Evolutionary conservation across 2,329 filamentous ascomycete genomes (phyloP), one percentile per base, ranked within the genome.

Genomic region (Neopestalotiopsis sp.): DNA sequence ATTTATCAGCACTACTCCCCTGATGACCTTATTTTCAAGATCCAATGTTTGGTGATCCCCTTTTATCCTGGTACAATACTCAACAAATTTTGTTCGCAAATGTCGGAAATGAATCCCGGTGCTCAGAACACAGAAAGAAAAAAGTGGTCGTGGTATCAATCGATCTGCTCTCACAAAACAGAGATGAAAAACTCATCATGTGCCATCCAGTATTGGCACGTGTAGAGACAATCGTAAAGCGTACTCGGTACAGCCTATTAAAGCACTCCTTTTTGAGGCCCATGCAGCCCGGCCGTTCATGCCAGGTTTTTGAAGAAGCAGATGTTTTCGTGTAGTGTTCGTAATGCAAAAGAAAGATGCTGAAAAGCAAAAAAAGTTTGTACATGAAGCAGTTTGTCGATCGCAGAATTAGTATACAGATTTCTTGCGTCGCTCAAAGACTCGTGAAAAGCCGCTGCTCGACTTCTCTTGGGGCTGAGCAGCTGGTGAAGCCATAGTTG

Each of bases 341-440:
- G 45, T 42, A n/a, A 63, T 24, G 30, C n/a, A 42, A 38, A 28
- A 42, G 34, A 24, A 38, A 17, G 20, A 52, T 65, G 62, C n/a
- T 30, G 20, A 45, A 28, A 45, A 57, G 34, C n/a, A 45, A 17
- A 59, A 59, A 3, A 49, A 20, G 63, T 72, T 73, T 74, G 66
- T 75, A 74, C 72, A 73, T 14, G 66, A 72, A 72, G 67, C 20
- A 56, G 38, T 38, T 38, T 38, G 6, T 38, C 6, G 59, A 38
- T 5, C 67, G 32, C 58, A n/a, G 65, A 45, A 63, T 69, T 72
- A 82, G 66, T 76, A 78, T 49, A 77, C 74, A 6, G 80, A 77
- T 78, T 86, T 88, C 81, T 85, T 88, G 67, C 82, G 81, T 67
- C 85, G 82, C 58, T 82, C 78, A 74, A 87, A 87, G 76, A 86